A percentile compares a stretch with the other conserved stretches of the same genome.
Evolutionary conservation across 352 stramenopile species (phyloP).

Genomic region (Globisporangium okanoganense): DNA sequence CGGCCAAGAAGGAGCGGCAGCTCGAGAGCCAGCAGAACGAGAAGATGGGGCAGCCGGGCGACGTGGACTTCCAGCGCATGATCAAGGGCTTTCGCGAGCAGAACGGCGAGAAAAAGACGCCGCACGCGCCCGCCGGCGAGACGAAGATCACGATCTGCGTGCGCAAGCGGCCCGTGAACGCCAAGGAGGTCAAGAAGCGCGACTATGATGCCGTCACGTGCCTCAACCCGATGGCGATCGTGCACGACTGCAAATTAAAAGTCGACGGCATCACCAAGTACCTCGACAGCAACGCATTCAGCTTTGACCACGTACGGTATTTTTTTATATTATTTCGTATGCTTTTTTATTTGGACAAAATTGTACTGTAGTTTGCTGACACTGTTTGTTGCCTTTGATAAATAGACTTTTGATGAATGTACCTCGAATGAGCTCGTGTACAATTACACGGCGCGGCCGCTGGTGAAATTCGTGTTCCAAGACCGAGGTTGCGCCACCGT

Average conservation of each 20-base stretch:
- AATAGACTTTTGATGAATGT: conserved; percentile 93
- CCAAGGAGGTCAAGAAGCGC: conserved; percentile 84
- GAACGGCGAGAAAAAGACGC: conserved; percentile 49
- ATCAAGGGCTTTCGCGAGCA: conserved; percentile 84
- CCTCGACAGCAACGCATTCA: conserved; percentile 96
- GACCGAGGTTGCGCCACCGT: conserved; percentile 92
- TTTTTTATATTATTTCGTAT: not conserved
- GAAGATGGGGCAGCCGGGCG: conserved; percentile 71
- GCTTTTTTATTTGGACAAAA: too few relatives aligned
- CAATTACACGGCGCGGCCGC: conserved; percentile 82
- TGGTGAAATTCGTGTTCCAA: conserved; percentile 94
- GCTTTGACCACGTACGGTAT: conserved; percentile 69
- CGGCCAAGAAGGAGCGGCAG: conserved; percentile 83
- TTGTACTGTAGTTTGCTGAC: not conserved
- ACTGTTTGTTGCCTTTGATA: conserved; percentile 25
- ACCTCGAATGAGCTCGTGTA: conserved; percentile 94
- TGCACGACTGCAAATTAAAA: conserved; percentile 97
- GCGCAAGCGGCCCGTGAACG: conserved; percentile 94
- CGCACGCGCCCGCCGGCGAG: conserved; percentile 45
- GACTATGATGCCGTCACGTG: conserved; percentile 97
- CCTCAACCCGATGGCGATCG: conserved; percentile 91
- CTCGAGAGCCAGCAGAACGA: conserved; percentile 80
- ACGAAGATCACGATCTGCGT: conserved; percentile 96
- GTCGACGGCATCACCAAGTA: conserved; percentile 99
- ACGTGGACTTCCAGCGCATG: conserved; percentile 92